phyloP scores from a whole-genome alignment of 345 rosid species.

The Citrus cavaleriei region DNA sequence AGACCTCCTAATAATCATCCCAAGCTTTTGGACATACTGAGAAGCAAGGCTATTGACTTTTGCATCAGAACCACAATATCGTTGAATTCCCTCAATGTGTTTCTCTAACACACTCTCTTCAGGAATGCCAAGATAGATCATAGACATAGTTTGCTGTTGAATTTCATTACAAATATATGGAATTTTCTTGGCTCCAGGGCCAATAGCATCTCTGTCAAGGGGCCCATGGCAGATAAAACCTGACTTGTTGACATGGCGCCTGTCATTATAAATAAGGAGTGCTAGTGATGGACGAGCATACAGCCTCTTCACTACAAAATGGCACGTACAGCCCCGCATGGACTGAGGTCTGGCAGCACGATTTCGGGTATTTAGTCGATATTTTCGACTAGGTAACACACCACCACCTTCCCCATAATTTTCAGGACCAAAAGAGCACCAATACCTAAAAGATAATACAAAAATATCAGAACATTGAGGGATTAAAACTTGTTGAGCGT shows the following conservation, averaged over 20 bases:
- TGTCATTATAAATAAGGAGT: constrained; percentile 69
- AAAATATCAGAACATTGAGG: neutral
- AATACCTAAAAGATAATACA: constrained; percentile 46
- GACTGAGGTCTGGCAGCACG: constrained; percentile 93
- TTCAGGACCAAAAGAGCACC: constrained; percentile 99
- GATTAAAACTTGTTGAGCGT: neutral
- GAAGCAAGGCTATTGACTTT: constrained; percentile 73
- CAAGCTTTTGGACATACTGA: constrained; percentile 87
- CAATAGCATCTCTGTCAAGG: constrained; percentile 91
- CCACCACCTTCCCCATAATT: constrained; percentile 95
- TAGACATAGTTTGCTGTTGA: constrained; percentile 85
- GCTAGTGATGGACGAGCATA: constrained; percentile 80
- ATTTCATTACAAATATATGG: constrained; percentile 85
- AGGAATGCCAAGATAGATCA: constrained; percentile 95
- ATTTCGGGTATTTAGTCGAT: constrained; percentile 78
- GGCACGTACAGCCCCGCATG: constrained; percentile 94
- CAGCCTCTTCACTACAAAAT: constrained; percentile 78
- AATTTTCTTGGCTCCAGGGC: constrained; percentile 89
- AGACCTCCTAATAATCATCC: constrained; percentile 82
- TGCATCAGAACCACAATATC: constrained; percentile 73
- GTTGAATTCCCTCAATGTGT: constrained; percentile 89
- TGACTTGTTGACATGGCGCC: constrained; percentile 81
- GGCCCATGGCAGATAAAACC: constrained; percentile 93
- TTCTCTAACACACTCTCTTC: constrained; percentile 92
- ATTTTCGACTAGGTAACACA: constrained; percentile 79